These are phyloP conservation scores for Intubia oerlemansii DNA, from an alignment of 2,329 filamentous ascomycete genomes.

Conservation along the genomic window DNA sequence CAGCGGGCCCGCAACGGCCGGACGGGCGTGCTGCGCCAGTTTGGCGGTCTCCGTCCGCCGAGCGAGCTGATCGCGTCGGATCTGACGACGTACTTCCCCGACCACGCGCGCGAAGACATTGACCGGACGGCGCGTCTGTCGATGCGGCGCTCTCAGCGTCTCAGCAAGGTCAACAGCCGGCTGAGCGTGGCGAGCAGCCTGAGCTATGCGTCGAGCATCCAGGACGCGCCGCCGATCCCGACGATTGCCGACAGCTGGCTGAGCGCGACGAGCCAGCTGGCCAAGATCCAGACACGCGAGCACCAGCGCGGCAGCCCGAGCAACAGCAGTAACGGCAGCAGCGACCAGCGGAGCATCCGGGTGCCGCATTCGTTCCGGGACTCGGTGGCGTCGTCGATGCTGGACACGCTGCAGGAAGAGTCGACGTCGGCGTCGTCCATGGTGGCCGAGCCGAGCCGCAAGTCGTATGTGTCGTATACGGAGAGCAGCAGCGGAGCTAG, in stretches of 20 bases:
- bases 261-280: conserved; percentile 32
- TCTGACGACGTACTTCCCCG: conserved; percentile 89
- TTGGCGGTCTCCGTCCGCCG: conserved; percentile 79
- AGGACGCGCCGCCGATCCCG: conserved; percentile 84
- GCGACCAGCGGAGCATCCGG: conserved; percentile 16
- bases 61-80: conserved; percentile 97
- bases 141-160: conserved; percentile 68
- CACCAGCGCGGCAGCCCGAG: no score
- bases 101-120: conserved; percentile 83
- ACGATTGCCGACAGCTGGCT: conserved; percentile 92
- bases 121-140: conserved; percentile 89
- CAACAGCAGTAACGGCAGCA: no score
- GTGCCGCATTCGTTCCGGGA: conserved; percentile 51
- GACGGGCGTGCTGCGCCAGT: conserved; percentile 47
- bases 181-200: conserved; percentile 85
- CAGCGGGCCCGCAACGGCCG: conserved; percentile 20
- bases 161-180: conserved; percentile 83
- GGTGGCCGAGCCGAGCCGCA: conserved; percentile 58
- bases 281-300: conserved; percentile 25
- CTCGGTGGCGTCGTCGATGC: conserved; percentile 70
- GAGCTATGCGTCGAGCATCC: conserved; percentile 79
- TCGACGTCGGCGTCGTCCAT: conserved; percentile 29
- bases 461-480: conserved; percentile 83
- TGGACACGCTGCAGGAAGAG: conserved; percentile 83
- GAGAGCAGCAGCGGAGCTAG: no score